phyloP scores from a whole-genome alignment of 2,329 filamentous ascomycete species.

The Stachybotrys elegans region DNA sequence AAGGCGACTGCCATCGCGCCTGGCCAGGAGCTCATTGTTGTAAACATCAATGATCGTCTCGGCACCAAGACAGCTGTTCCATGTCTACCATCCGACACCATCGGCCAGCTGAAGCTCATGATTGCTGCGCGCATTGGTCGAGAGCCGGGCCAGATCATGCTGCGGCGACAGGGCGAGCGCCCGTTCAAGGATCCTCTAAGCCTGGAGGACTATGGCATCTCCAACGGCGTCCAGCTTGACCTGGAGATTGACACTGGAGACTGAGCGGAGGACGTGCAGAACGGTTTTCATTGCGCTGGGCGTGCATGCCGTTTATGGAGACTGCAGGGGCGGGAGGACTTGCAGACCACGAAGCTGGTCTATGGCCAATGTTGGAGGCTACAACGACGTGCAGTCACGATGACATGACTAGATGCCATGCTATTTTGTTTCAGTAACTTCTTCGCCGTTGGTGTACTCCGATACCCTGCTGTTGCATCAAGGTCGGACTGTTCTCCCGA shows the following conservation, averaged over 20 bases:
- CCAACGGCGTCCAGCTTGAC: constrained; percentile 74
- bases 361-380: no score
- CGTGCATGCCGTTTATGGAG: no score
- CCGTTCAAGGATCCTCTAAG: constrained; percentile 91
- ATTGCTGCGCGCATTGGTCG: constrained; percentile 86
- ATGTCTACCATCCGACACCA: constrained; percentile 77
- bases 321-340: no score
- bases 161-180: constrained; percentile 86
- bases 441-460: no score
- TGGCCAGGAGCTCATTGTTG: constrained; percentile 82
- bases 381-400: no score
- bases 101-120: constrained; percentile 85
- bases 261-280: no score
- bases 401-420: no score
- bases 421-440: no score
- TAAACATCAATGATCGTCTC: constrained; percentile 90
- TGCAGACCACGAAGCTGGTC: no score
- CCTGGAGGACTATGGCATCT: constrained; percentile 88
- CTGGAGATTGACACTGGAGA: constrained; percentile 58
- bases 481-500: no score
- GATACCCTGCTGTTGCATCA: no score
- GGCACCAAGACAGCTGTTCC: constrained; percentile 95
- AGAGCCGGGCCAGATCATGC: constrained; percentile 83
- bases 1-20: constrained; percentile 17
- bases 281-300: no score